A percentile compares a stretch with the other conserved stretches of the same genome.
phyloP scores from a whole-genome alignment of 129 eudicot genomes.

The Silybum marianum region DNA sequence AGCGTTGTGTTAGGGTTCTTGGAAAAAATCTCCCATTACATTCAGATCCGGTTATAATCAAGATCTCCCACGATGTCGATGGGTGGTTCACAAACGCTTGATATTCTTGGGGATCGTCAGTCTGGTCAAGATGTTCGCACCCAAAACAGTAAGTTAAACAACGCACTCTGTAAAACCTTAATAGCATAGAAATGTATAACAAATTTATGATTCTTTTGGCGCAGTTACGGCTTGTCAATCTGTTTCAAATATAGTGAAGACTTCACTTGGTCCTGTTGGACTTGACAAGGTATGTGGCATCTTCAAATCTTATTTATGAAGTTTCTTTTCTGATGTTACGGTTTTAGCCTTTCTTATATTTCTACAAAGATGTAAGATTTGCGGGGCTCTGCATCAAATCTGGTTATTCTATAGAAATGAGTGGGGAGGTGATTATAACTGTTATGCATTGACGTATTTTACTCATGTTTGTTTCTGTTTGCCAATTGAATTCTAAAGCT shows the following conservation, averaged over 20 bases:
- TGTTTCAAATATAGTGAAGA: constrained; percentile 76
- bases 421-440: background rate
- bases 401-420: background rate
- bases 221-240: constrained; percentile 93
- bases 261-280: constrained; percentile 90
- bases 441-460: background rate
- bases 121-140: constrained; percentile 98
- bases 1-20: constrained; percentile 32
- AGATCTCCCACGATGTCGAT: constrained; percentile 51
- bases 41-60: constrained; percentile 12
- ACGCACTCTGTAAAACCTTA: constrained; percentile 29
- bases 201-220: background rate
- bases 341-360: background rate
- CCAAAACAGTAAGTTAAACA: constrained; percentile 60
- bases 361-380: background rate
- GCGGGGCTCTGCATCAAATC: background rate
- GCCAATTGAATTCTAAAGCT: background rate
- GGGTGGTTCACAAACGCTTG: constrained; percentile 47
- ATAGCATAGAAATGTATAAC: background rate
- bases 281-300: constrained; percentile 66
- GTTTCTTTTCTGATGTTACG: background rate
- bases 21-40: background rate
- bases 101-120: constrained; percentile 94
- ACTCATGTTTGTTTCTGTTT: background rate
- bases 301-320: background rate